phyloP scores from a whole-genome alignment of 2,329 filamentous ascomycete species.

The Pseudofabraea citricarpa region DNA sequence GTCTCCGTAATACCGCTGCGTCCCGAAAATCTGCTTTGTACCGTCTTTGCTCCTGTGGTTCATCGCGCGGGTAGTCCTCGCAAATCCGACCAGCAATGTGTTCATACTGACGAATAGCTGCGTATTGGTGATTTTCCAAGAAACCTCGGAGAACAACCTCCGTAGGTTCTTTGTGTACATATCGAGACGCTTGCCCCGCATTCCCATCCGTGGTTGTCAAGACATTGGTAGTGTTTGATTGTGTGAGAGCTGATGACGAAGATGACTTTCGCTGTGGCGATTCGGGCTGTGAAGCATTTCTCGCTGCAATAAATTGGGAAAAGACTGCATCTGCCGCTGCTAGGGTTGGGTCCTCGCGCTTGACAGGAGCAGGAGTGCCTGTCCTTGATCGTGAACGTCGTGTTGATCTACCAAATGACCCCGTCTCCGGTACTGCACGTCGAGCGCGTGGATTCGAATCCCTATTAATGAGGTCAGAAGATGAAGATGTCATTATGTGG shows the following conservation, averaged over 20 bases:
- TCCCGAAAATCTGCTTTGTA: slow-evolving; percentile 73
- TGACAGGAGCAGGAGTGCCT: slow-evolving; percentile 41
- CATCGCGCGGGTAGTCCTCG: slow-evolving; percentile 86
- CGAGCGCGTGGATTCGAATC: slow-evolving; percentile 49
- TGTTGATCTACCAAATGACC: slow-evolving; percentile 64
- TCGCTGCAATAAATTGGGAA: slow-evolving; percentile 49
- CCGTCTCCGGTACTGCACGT: slow-evolving; percentile 53
- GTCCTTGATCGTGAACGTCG: slow-evolving; percentile 58
- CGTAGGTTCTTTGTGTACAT: slow-evolving; percentile 50
- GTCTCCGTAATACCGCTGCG: slow-evolving; percentile 61
- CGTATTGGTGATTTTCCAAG: slow-evolving; percentile 66
- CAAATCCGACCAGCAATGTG: slow-evolving; percentile 80
- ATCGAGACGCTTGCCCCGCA: slow-evolving; percentile 17
- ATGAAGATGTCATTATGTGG: slow-evolving; percentile 5
- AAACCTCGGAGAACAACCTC: slow-evolving; percentile 88
- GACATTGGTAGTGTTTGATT: slow-evolving; percentile 29
- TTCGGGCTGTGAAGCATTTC: slow-evolving; percentile 22
- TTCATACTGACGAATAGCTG: slow-evolving; percentile 85
- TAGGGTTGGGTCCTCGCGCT: slow-evolving; percentile 56
- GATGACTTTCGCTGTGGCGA: slow-evolving; percentile 27
- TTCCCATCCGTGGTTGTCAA: slow-evolving; percentile 22
- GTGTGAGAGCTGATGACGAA: slow-evolving; percentile 24
- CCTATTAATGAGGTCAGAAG: slow-evolving; percentile 34
- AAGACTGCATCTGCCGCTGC: slow-evolving; percentile 59
- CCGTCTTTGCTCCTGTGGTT: slow-evolving; percentile 64